These are phyloP conservation scores for Talaromyces sp. DNA, from an alignment of 2,329 filamentous ascomycete species.

Conservation along the genomic window DNA sequence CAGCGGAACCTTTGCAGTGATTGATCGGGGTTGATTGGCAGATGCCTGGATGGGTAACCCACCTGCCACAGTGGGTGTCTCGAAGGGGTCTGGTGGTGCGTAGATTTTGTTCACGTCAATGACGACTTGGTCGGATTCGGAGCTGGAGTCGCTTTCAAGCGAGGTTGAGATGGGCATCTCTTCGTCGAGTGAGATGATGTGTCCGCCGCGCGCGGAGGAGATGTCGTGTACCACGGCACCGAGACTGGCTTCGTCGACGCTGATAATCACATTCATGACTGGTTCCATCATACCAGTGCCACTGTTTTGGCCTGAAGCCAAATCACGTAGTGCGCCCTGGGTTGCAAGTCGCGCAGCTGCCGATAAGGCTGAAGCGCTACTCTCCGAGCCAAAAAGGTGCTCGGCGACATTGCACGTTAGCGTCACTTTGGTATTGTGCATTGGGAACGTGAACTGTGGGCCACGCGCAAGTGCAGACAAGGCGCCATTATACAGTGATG, in stretches of 20 bases:
- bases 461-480: slow-evolving; percentile 81
- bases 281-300: slow-evolving; percentile 76
- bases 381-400: slow-evolving; percentile 65
- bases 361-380: slow-evolving; percentile 63
- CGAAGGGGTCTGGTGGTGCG: slow-evolving; percentile 79
- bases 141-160: slow-evolving; percentile 12
- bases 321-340: slow-evolving; percentile 63
- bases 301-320: slow-evolving; percentile 36
- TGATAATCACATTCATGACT: slow-evolving; percentile 85
- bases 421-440: slow-evolving; percentile 70
- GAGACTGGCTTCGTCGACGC: slow-evolving; percentile 75
- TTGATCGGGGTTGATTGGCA: slow-evolving; percentile 53
- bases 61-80: slow-evolving; percentile 23
- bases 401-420: slow-evolving; percentile 63
- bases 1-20: slow-evolving; percentile 82
- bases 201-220: slow-evolving; percentile 66
- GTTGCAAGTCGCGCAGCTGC: slow-evolving; percentile 67
- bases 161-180: slow-evolving; percentile 35
- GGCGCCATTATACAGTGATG: slow-evolving; percentile 69
- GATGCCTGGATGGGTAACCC: slow-evolving; percentile 21
- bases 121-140: slow-evolving; percentile 31
- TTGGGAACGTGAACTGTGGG: slow-evolving; percentile 71
- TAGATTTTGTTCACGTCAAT: slow-evolving; percentile 78
- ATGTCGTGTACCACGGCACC: slow-evolving; percentile 81
- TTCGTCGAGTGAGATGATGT: slow-evolving; percentile 67